Evolutionary conservation across 352 stramenopile genomes (phyloP).

Genomic region (Thraustotheca clavata): DNA sequence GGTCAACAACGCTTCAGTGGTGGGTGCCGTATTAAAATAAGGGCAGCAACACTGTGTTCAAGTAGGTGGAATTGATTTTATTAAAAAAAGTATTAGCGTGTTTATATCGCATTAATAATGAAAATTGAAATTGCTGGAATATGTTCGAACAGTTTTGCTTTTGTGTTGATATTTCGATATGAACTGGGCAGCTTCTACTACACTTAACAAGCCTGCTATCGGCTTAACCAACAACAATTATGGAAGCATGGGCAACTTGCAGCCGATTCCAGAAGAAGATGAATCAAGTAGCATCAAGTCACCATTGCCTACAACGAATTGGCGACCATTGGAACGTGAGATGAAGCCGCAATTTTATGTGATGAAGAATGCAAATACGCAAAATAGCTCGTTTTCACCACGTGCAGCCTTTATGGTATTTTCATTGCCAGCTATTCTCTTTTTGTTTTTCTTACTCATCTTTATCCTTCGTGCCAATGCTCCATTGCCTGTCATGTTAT

Average conservation of each 20-base stretch:
- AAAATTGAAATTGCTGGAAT: neutral
- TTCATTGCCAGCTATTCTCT: conserved; percentile 10
- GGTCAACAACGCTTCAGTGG: neutral
- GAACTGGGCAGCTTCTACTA: conserved; percentile 12
- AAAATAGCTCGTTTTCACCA: neutral
- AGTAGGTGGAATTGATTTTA: neutral
- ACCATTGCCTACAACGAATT: neutral
- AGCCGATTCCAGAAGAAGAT: conserved; percentile 20
- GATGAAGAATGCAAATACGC: neutral
- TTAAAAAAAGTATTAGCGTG: neutral
- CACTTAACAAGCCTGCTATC: conserved; percentile 2
- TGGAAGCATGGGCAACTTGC: conserved; percentile 12
- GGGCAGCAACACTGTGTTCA: too few relatives aligned
- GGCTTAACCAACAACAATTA: neutral
- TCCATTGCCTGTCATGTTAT: conserved; percentile 8
- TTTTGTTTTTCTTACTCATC: conserved; percentile 21
- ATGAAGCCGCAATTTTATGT: conserved; percentile 5
- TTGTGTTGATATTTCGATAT: neutral
- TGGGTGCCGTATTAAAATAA: neutral
- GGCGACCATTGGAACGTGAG: neutral
- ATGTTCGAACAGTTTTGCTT: conserved; percentile 1
- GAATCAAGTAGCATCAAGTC: neutral
- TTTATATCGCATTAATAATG: neutral
- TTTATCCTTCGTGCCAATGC: conserved; percentile 17
- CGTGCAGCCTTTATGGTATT: conserved; percentile 9